A percentile compares a stretch with the other conserved stretches of the same genome.
phyloP scores from a whole-genome alignment of 495 filamentous ascomycete species.

The Beverwykella pulmonaria region DNA sequence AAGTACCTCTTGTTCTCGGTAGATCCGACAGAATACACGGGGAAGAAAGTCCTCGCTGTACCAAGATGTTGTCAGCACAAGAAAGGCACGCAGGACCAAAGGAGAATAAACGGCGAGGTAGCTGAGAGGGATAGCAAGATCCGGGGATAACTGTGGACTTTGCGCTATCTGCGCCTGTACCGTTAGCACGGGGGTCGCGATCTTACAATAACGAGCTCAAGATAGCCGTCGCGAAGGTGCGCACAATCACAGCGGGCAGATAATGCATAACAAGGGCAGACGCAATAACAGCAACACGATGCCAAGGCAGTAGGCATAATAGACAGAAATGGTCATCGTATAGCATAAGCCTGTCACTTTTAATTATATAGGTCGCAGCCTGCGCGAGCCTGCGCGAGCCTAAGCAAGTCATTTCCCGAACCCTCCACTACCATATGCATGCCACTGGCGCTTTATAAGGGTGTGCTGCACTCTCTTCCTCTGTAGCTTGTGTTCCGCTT shows the following conservation, averaged over 20 bases:
- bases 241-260: neutral
- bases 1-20: slow-evolving; percentile 40
- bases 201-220: too few relatives aligned
- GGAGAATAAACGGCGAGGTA: slow-evolving; percentile 23
- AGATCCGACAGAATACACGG: slow-evolving; percentile 43
- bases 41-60: slow-evolving; percentile 48
- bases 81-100: slow-evolving; percentile 44
- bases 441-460: slow-evolving; percentile 18
- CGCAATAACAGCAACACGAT: too few relatives aligned
- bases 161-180: too few relatives aligned
- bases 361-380: slow-evolving; percentile 1
- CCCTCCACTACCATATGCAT: slow-evolving; percentile 12
- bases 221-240: neutral
- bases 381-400: slow-evolving; percentile 7
- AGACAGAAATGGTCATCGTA: neutral
- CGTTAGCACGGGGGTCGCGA: too few relatives aligned
- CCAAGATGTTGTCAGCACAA: slow-evolving; percentile 49
- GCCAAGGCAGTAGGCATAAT: slow-evolving; percentile 7
- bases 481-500: slow-evolving; percentile 1
- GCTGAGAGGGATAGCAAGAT: slow-evolving; percentile 20
- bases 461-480: slow-evolving; percentile 1
- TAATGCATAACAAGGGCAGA: too few relatives aligned
- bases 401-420: slow-evolving; percentile 8
- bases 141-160: too few relatives aligned
- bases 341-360: too few relatives aligned